Evolutionary conservation across 495 filamentous ascomycete species (phyloP), one percentile per base, ranked within the genome.

Genomic region (Xylaria intraflava): DNA sequence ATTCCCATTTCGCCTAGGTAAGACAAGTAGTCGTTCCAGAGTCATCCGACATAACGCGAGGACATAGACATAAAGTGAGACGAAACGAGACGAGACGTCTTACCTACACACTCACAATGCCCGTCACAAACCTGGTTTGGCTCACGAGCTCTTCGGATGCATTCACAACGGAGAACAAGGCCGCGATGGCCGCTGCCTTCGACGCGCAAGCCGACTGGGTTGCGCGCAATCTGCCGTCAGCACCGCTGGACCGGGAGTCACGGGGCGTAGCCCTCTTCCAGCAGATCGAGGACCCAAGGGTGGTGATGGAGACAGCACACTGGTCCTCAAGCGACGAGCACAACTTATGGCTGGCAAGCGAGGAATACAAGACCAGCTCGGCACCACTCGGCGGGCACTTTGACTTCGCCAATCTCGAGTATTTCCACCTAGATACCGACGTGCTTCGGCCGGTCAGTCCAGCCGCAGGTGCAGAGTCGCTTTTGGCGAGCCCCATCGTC

Each of bases 101-200:
- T 24, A 12, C 29, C 19, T 20, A 22, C 36, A 29, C 27, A 29
- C 27, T 50, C 55, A 63, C 42, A 42, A 80, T 83, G 78, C 46
- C 72, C 14, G 68, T 82, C 48, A 81, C 78, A 1, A 76, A 83
- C 57, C 52, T 83, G 41, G 77, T 78, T 55, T 69, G 73, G 51
- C 58, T 83, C 16, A 73, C 59, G 35, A 55, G 73, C 27, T 62
- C 61, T 14, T 49, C 62, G 30, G 54, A 47, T 0, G 17, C 59
- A 26, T 31, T 69, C 30, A 59, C 56, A 27, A 22, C 59, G 0
- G 56, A 56, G 7, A 49, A 71, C 8, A 65, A 51, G 35, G 36
- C 62, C 7, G 63, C 65, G 12, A 60, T 72, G 51, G 51, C 45
- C 36, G 30, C 45, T 0, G 66, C 60, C n/a, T 56, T 61, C 17